These are phyloP conservation scores for Sarocladium kiliense DNA, from an alignment of 2,329 filamentous ascomycete genomes.

Conservation along the genomic window DNA sequence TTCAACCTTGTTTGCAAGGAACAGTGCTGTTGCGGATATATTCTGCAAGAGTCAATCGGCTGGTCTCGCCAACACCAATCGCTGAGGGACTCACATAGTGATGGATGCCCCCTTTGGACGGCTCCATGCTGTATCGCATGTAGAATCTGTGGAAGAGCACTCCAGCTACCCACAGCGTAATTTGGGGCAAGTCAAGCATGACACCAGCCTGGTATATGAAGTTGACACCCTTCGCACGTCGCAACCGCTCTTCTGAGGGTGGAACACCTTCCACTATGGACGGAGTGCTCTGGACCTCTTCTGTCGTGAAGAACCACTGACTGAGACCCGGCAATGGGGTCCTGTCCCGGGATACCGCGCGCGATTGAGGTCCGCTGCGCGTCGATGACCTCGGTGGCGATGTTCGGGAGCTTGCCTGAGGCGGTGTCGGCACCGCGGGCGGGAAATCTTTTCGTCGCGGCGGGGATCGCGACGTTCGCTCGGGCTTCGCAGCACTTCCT, in stretches of 20 bases:
- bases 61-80: neutral
- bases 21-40: constrained; percentile 85
- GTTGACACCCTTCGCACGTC: constrained; percentile 87
- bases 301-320: constrained; percentile 87
- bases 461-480: constrained; percentile 45
- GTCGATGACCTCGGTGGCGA: constrained; percentile 46
- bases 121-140: constrained; percentile 80
- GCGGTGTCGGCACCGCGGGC: constrained; percentile 57
- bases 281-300: constrained; percentile 77
- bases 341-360: constrained; percentile 33
- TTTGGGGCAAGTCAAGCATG: constrained; percentile 84
- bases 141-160: constrained; percentile 96
- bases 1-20: constrained; percentile 94
- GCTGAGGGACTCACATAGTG: constrained; percentile 66
- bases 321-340: constrained; percentile 33
- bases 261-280: constrained; percentile 79
- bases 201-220: constrained; percentile 95
- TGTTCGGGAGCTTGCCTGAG: constrained; percentile 47
- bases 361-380: constrained; percentile 24
- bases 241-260: constrained; percentile 69
- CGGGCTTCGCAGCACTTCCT: constrained; percentile 29
- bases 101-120: constrained; percentile 72
- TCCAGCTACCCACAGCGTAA: constrained; percentile 85
- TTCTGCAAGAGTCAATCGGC: constrained; percentile 40
- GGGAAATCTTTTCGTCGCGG: constrained; percentile 49